These are phyloP conservation scores for Crithidia bombi DNA, from an alignment of 208 protist species.

Conservation along the genomic window DNA sequence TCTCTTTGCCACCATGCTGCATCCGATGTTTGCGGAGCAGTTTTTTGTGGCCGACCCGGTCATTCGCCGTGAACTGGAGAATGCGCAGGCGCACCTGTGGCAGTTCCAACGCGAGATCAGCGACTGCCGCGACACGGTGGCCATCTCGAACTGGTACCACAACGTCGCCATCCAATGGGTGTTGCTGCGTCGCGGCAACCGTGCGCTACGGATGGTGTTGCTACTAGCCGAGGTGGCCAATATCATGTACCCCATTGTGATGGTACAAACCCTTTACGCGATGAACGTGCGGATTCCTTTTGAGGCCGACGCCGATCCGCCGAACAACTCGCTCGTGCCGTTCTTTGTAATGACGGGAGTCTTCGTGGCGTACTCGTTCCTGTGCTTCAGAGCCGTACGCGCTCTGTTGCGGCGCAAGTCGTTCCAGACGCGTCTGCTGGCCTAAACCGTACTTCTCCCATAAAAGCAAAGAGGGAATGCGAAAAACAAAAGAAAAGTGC, in stretches of 20 bases:
- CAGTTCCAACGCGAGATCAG: slow-evolving; percentile 74
- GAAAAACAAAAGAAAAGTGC: too few relatives aligned
- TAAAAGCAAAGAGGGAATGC: too few relatives aligned
- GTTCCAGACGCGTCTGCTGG: slow-evolving; percentile 70
- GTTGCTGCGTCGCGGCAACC: slow-evolving; percentile 67
- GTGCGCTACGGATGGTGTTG: slow-evolving; percentile 73
- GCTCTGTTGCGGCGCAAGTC: slow-evolving; percentile 43
- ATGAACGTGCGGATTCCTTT: slow-evolving; percentile 86
- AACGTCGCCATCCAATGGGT: slow-evolving; percentile 81
- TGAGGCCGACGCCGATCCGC: slow-evolving; percentile 54
- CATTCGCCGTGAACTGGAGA: slow-evolving; percentile 63
- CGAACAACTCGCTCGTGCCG: slow-evolving; percentile 40
- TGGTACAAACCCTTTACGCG: slow-evolving; percentile 79
- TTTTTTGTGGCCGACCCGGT: slow-evolving; percentile 61
- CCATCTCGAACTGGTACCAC: slow-evolving; percentile 87
- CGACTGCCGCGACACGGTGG: slow-evolving; percentile 83
- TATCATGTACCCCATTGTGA: slow-evolving; percentile 84
- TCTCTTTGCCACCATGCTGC: slow-evolving; percentile 67
- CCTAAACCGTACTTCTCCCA: too few relatives aligned
- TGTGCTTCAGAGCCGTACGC: slow-evolving; percentile 45
- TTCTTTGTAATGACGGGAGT: slow-evolving; percentile 71
- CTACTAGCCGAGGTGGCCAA: slow-evolving; percentile 78
- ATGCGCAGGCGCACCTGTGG: slow-evolving; percentile 64
- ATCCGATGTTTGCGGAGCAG: slow-evolving; percentile 59
- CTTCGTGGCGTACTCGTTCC: slow-evolving; percentile 47